Evolutionary conservation across 2,329 filamentous ascomycete genomes (phyloP).

Genomic region (Trichoderma sp.): DNA sequence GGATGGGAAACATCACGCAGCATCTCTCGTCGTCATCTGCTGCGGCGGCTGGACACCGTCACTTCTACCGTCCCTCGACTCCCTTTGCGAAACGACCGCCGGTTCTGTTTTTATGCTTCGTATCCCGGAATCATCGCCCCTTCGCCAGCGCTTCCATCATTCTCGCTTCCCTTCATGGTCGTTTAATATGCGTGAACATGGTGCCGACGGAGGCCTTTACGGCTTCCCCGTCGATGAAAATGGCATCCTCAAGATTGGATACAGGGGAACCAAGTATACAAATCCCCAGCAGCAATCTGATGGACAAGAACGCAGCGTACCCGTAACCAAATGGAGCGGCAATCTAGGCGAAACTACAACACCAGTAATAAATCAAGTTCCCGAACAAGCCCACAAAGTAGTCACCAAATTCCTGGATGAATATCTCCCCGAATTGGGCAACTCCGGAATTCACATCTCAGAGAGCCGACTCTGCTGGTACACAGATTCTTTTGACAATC

Average conservation of each 20-base stretch:
- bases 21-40: constrained; percentile 38
- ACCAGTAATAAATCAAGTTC: constrained; percentile 23
- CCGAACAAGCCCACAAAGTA: constrained; percentile 28
- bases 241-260: constrained; percentile 49
- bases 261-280: constrained; percentile 49
- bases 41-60: constrained; percentile 45
- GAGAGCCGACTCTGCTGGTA: constrained; percentile 34
- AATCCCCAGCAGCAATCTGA: constrained; percentile 40
- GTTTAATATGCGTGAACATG: constrained; percentile 34
- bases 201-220: constrained; percentile 42
- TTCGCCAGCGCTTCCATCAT: constrained; percentile 33
- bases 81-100: constrained; percentile 46
- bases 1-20: constrained; percentile 35
- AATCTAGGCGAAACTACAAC: neutral
- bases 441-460: constrained; percentile 28
- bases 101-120: constrained; percentile 45
- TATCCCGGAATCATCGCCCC: constrained; percentile 33
- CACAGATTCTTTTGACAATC: constrained; percentile 34
- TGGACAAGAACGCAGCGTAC: constrained; percentile 38
- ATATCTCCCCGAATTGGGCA: constrained; percentile 42
- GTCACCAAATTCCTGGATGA: constrained; percentile 36
- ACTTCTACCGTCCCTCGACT: constrained; percentile 39
- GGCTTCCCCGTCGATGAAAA: constrained; percentile 45
- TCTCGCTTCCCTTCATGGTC: constrained; percentile 46
- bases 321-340: constrained; percentile 39